phyloP scores from a whole-genome alignment of 441 rosid genomes.

The Erodium trifolium region DNA sequence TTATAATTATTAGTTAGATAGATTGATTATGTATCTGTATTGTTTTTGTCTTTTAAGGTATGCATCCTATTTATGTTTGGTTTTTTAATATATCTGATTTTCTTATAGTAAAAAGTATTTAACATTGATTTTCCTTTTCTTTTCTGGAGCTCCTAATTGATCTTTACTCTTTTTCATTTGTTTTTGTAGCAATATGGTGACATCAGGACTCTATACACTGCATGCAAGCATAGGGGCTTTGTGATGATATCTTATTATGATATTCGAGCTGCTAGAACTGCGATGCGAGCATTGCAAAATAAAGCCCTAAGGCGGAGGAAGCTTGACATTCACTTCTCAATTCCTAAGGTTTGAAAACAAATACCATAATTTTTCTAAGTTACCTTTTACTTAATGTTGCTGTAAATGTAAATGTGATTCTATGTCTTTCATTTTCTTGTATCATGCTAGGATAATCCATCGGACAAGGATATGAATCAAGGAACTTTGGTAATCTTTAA shows the following conservation, averaged over 20 bases:
- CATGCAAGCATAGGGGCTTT: slow-evolving; percentile 92
- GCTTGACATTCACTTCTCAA: slow-evolving; percentile 80
- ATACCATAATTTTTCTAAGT: background rate
- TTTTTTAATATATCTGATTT: no score
- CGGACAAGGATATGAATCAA: slow-evolving; percentile 81
- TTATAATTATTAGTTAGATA: background rate
- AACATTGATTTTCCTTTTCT: background rate
- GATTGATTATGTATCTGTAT: background rate
- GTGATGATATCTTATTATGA: slow-evolving; percentile 90
- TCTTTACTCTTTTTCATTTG: background rate
- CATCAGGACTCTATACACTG: slow-evolving; percentile 33
- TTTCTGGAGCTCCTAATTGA: background rate
- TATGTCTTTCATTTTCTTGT: slow-evolving; percentile 11
- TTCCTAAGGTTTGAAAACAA: slow-evolving; percentile 57
- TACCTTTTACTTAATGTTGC: background rate
- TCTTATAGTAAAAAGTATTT: background rate
- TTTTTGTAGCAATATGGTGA: slow-evolving; percentile 49
- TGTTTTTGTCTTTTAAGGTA: background rate
- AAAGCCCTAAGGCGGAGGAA: slow-evolving; percentile 74
- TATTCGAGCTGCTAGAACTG: slow-evolving; percentile 77
- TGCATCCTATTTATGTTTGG: background rate
- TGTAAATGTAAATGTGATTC: slow-evolving; percentile 1
- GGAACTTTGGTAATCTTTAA: slow-evolving; percentile 83
- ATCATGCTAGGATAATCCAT: slow-evolving; percentile 59
- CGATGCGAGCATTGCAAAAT: slow-evolving; percentile 78